A percentile compares a stretch with the other conserved stretches of the same genome.
These are phyloP conservation scores for Gynandropsis gynandra DNA, from an alignment of 345 rosid species.

Conservation along the genomic window DNA sequence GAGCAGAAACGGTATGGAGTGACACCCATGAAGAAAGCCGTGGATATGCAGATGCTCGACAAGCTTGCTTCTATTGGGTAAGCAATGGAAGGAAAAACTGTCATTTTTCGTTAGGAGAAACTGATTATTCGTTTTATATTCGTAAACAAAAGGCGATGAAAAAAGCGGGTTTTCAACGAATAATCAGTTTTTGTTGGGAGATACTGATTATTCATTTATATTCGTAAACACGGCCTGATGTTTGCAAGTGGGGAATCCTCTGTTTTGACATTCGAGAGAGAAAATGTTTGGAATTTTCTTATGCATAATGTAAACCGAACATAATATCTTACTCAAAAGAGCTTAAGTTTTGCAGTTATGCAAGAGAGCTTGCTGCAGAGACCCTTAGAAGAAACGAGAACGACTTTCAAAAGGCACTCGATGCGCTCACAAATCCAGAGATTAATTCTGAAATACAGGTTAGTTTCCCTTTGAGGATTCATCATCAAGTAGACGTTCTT, in stretches of 20 bases:
- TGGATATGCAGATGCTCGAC: constrained; percentile 59
- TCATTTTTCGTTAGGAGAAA: too few species aligned
- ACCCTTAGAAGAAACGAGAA: constrained; percentile 87
- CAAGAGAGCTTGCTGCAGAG: constrained; percentile 79
- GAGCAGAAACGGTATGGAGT: constrained; percentile 81
- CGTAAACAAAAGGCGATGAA: too few species aligned
- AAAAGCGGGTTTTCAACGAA: too few species aligned
- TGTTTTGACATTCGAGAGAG: too few species aligned
- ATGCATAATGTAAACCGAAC: too few species aligned
- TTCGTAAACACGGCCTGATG: too few species aligned
- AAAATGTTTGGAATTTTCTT: too few species aligned
- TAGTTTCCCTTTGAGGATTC: background rate
- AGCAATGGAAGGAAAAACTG: constrained; percentile 15
- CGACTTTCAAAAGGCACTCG: constrained; percentile 69
- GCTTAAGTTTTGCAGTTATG: constrained; percentile 75
- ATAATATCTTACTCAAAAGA: background rate
- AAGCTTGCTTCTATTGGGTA: constrained; percentile 71
- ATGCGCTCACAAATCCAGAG: constrained; percentile 75
- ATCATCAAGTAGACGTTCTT: background rate
- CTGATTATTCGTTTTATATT: too few species aligned
- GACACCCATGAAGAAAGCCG: constrained; percentile 75
- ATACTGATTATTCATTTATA: too few species aligned
- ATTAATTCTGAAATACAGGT: constrained; percentile 60
- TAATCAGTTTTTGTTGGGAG: too few species aligned
- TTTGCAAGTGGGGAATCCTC: too few species aligned